These are phyloP conservation scores for Cladophialophora exuberans DNA, from an alignment of 2,329 filamentous ascomycete species.

Conservation along the genomic window DNA sequence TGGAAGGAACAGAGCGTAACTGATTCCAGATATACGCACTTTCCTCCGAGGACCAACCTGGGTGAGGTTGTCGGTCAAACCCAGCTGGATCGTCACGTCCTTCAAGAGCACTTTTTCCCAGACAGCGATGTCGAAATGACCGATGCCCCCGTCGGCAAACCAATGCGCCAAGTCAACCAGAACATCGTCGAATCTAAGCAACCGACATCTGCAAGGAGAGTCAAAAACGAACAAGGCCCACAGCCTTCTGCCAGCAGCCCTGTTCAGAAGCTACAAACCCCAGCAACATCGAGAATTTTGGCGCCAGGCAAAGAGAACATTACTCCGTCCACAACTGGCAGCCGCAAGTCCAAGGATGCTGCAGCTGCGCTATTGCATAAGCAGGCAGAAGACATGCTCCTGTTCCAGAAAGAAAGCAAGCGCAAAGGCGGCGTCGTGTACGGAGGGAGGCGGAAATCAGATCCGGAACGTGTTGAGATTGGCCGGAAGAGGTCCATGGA, in stretches of 20 bases:
- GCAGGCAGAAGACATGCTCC: slow-evolving; percentile 79
- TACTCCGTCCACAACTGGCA: slow-evolving; percentile 74
- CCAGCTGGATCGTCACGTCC: slow-evolving; percentile 70
- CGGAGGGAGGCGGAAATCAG: slow-evolving; percentile 55
- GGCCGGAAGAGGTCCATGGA: slow-evolving; percentile 50
- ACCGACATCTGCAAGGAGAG: slow-evolving; percentile 25
- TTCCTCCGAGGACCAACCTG: slow-evolving; percentile 86
- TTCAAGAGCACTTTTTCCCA: slow-evolving; percentile 70
- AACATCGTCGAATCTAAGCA: slow-evolving; percentile 34
- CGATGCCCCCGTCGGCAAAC: slow-evolving; percentile 21
- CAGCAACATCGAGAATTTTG: slow-evolving; percentile 54
- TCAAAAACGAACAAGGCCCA: slow-evolving; percentile 10
- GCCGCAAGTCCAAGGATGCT: slow-evolving; percentile 84
- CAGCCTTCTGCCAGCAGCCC: slow-evolving; percentile 30
- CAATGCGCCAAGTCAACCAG: slow-evolving; percentile 43
- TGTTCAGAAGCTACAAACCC: slow-evolving; percentile 53
- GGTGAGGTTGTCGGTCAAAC: slow-evolving; percentile 92
- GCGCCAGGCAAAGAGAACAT: slow-evolving; percentile 79
- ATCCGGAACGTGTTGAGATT: slow-evolving; percentile 42
- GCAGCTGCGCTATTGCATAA: slow-evolving; percentile 77
- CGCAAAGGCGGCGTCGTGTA: slow-evolving; percentile 69
- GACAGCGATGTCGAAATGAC: slow-evolving; percentile 35
- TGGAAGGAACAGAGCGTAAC: slow-evolving; percentile 76
- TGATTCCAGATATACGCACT: slow-evolving; percentile 77
- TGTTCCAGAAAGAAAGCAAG: slow-evolving; percentile 94